Conservation (phyloP, 2,329 filamentous ascomycete species). For the Penicillium sp. region DNA sequence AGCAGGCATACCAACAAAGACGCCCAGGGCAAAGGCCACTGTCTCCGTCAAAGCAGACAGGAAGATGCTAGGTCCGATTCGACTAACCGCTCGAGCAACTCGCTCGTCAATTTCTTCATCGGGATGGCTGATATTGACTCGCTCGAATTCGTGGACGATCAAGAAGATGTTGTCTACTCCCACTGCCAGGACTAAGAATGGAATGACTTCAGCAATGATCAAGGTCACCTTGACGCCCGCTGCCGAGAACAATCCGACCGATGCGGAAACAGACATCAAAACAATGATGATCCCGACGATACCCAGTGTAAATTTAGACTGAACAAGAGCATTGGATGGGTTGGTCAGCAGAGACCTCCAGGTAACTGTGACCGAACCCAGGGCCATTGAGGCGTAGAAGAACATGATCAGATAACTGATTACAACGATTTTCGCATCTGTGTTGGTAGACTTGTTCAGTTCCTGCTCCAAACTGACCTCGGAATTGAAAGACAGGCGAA, state of each 20-base stretch:
- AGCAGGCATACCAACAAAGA: conserved; percentile 95
- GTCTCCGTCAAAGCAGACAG: conserved; percentile 95
- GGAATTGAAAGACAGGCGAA: conserved; percentile 89
- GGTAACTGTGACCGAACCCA: conserved; percentile 83
- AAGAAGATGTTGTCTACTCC: conserved; percentile 99
- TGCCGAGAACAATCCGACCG: conserved; percentile 91
- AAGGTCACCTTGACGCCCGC: conserved; percentile 89
- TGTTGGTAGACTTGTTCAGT: conserved; percentile 96
- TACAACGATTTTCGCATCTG: conserved; percentile 92
- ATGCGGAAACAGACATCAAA: conserved; percentile 93
- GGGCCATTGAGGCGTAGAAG: conserved; percentile 86
- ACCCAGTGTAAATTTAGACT: conserved; percentile 96
- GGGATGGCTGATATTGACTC: conserved; percentile 87
- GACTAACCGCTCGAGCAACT: conserved; percentile 81
- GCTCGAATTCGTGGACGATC: conserved; percentile 96
- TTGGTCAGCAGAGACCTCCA: conserved; percentile 76
- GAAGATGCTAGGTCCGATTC: conserved; percentile 95
- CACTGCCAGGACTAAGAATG: conserved; percentile 92
- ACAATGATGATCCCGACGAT: conserved; percentile 93
- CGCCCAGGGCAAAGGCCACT: conserved; percentile 85
- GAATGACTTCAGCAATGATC: conserved; percentile 98
- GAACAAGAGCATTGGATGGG: conserved; percentile 79
- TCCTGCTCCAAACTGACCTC: conserved; percentile 95
- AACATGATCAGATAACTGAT: conserved; percentile 99
- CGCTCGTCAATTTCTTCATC: conserved; percentile 85